A percentile compares a stretch with the other conserved stretches of the same genome.
Conservation (phyloP, 192 early-diverging fungal genomes). For the Lobosporangium transversale region DNA sequence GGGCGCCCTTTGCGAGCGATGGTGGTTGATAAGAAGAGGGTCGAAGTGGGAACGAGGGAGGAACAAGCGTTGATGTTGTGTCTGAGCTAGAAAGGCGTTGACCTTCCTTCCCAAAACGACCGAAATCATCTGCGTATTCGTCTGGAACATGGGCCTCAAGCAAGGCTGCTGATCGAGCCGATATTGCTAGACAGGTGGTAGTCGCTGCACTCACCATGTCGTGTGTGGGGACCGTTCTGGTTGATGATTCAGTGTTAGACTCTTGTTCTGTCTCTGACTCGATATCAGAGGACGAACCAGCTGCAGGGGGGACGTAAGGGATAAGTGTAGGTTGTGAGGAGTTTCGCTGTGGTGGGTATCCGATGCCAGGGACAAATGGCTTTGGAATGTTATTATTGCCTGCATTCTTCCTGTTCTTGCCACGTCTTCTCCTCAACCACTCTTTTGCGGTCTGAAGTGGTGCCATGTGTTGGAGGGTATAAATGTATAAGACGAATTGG, state of each 20-base stretch:
- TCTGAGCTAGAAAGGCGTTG: no score
- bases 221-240: not conserved
- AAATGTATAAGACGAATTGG: not conserved
- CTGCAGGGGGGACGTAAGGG: slow-evolving; percentile 11
- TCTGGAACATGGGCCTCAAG: not conserved
- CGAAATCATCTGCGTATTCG: not conserved
- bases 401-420: slow-evolving; percentile 1
- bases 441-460: slow-evolving; percentile 19
- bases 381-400: not conserved
- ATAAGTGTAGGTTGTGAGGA: slow-evolving; percentile 7
- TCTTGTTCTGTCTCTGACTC: not conserved
- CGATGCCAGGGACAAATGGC: slow-evolving; percentile 2
- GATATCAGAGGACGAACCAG: not conserved
- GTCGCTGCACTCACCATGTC: not conserved
- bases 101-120: no score
- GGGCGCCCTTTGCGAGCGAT: not conserved
- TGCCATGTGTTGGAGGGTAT: not conserved
- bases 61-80: no score
- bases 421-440: slow-evolving; percentile 15
- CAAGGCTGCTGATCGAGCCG: not conserved
- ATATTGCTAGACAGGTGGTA: not conserved
- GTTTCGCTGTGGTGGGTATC: slow-evolving; percentile 12
- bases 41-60: no score
- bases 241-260: not conserved
- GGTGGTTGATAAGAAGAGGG: not conserved